phyloP scores from a whole-genome alignment of 1,284 basidiomycete genomes.

The Irpex rosettiformis region DNA sequence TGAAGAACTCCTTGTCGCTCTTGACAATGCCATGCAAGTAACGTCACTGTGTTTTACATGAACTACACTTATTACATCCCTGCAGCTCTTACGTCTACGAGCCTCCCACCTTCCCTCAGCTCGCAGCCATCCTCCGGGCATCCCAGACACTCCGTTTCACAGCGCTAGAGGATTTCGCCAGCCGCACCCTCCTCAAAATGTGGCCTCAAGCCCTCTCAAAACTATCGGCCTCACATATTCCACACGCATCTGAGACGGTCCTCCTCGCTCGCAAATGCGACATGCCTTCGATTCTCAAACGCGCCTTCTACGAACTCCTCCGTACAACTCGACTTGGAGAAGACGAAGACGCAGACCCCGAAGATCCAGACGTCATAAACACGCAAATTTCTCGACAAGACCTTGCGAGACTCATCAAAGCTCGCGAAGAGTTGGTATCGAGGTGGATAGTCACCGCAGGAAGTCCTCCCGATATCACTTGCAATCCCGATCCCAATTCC shows the following conservation, averaged over 20 bases:
- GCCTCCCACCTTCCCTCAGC: conserved; percentile 24
- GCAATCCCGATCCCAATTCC: conserved; percentile 8
- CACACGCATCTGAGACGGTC: conserved; percentile 22
- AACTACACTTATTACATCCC: neutral
- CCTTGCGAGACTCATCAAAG: conserved; percentile 20
- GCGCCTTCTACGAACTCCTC: conserved; percentile 36
- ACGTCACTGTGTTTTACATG: neutral
- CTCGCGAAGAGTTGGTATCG: conserved; percentile 20
- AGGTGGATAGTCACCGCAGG: conserved; percentile 23
- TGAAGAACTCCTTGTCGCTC: conserved; percentile 29
- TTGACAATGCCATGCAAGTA: conserved; percentile 36
- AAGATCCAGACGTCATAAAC: conserved; percentile 13
- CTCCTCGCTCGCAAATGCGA: conserved; percentile 27
- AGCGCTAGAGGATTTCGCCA: conserved; percentile 23
- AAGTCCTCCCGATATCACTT: conserved; percentile 22
- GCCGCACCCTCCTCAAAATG: conserved; percentile 24
- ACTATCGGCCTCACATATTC: conserved; percentile 15
- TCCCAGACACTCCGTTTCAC: conserved; percentile 26
- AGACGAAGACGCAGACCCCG: conserved; percentile 7
- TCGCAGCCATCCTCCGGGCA: conserved; percentile 30
- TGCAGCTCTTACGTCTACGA: conserved; percentile 23
- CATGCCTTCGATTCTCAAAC: conserved; percentile 30
- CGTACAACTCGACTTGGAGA: conserved; percentile 26
- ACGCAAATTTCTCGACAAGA: conserved; percentile 17
- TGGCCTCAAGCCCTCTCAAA: conserved; percentile 27